Evolutionary conservation across 2,329 filamentous ascomycete species (phyloP).

Genomic region (Penicillium sp.): DNA sequence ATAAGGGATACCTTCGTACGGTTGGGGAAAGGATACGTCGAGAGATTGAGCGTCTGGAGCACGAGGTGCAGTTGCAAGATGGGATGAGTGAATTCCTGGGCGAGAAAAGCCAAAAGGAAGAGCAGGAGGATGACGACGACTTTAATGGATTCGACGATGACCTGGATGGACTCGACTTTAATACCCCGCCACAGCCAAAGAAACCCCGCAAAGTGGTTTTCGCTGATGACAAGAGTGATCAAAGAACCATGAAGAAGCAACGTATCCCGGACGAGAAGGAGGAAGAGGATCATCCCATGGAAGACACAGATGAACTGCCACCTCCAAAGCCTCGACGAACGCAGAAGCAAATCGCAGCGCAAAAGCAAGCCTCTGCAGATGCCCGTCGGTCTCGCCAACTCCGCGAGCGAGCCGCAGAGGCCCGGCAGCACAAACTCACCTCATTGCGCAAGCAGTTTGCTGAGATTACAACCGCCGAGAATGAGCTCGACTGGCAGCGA

Average conservation of each 20-base stretch:
- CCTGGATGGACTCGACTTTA: constrained; percentile 21
- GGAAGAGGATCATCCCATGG: constrained; percentile 19
- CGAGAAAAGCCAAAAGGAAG: constrained; percentile 18
- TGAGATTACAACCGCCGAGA: constrained; percentile 51
- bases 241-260: constrained; percentile 26
- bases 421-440: constrained; percentile 46
- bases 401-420: constrained; percentile 46
- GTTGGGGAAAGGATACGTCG: constrained; percentile 52
- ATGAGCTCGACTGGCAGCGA: constrained; percentile 54
- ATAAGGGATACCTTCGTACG: constrained; percentile 56
- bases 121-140: constrained; percentile 21
- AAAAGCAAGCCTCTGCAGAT: constrained; percentile 37
- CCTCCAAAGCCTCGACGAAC: constrained; percentile 30
- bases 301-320: constrained; percentile 23
- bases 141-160: constrained; percentile 22
- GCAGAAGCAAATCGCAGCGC: constrained; percentile 42
- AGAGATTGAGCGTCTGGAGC: constrained; percentile 48
- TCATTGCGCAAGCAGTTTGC: constrained; percentile 50
- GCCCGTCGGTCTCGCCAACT: constrained; percentile 41
- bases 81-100: constrained; percentile 32
- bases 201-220: constrained; percentile 36
- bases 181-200: constrained; percentile 18
- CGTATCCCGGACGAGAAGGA: constrained; percentile 16
- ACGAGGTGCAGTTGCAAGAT: constrained; percentile 40
- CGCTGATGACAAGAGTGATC: constrained; percentile 36